Evolutionary conservation across 1,284 basidiomycete species (phyloP), one percentile per base, ranked within the genome.

Genomic region (Caloboletus firmus): DNA sequence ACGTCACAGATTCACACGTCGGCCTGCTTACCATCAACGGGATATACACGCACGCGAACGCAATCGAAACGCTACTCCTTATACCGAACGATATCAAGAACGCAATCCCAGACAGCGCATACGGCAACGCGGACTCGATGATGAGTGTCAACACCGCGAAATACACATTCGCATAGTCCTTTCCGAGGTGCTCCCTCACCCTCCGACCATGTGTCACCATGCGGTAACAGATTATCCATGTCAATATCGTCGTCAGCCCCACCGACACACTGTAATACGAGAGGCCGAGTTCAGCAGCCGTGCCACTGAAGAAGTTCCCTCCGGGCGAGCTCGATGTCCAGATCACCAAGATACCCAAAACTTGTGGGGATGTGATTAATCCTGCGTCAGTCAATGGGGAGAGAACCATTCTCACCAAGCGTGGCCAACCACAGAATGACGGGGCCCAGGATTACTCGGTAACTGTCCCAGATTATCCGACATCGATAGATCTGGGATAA

Each of bases 91-190:
- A 54, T 11, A 61, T 54, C 37, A 68, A 12, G 42, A 67, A 69
- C 3, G 66, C 66, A 15, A 68, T 53, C n/a, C 67, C 64, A 0
- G 60, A 56, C 6, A 67, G 44, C 28, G 66, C 58, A 36, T 66
- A 70, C 15, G 67, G 67, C 13, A 71, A 18, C 45, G 68, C 58
- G 0, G 67, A 70, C 54, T 68, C 69, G 31, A 68, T 34, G 17
- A 68, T 34, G 13, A 70, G 26, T 6, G 62, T 20, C 26, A 58
- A 4, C 36, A 57, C 35, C 0, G 50, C 41, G 34, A 70, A 65
- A 49, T 67, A 70, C 20, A 58, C 57, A 0, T 20, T 22, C 7
- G 64, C 60, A 5, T 57, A 54, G 20, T 67, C 63, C 2, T 39
- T 13, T 12, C 68, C 67, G 15, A 71, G 59, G 1, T 41, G 30